These are phyloP conservation scores for Exserohilum rostratum DNA, from an alignment of 2,329 filamentous ascomycete species.

Conservation along the genomic window DNA sequence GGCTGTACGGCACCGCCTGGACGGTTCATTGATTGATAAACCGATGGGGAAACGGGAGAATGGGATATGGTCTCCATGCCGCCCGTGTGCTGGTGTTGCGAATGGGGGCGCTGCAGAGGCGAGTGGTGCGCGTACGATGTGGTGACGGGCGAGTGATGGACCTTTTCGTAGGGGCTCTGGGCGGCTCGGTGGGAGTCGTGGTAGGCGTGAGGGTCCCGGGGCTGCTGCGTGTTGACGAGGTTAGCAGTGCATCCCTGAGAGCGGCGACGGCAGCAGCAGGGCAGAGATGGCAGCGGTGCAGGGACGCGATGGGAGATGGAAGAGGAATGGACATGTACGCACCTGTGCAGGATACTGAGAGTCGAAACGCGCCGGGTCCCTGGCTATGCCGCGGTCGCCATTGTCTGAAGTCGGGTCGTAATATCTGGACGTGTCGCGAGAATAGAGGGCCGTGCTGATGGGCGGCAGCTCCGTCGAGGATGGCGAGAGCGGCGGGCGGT, in stretches of 20 bases:
- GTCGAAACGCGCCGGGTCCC: slow-evolving; percentile 42
- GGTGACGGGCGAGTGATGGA: slow-evolving; percentile 48
- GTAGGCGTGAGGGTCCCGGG: slow-evolving; percentile 45
- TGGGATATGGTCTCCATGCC: slow-evolving; percentile 46
- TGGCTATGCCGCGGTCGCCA: slow-evolving; percentile 43
- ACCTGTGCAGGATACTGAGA: slow-evolving; percentile 42
- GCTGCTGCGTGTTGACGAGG: slow-evolving; percentile 24
- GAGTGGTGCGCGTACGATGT: slow-evolving; percentile 42
- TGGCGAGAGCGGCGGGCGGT: slow-evolving; percentile 33
- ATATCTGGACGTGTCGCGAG: slow-evolving; percentile 53
- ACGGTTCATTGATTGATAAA: slow-evolving; percentile 41
- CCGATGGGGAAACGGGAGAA: slow-evolving; percentile 47
- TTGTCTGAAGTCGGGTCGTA: slow-evolving; percentile 58
- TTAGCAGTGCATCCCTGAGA: slow-evolving; percentile 28
- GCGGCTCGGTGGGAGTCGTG: slow-evolving; percentile 37
- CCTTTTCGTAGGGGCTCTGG: slow-evolving; percentile 45
- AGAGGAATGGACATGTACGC: slow-evolving; percentile 14
- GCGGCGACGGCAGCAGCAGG: background rate
- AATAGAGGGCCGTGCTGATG: slow-evolving; percentile 48
- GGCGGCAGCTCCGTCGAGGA: slow-evolving; percentile 49
- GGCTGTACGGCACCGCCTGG: slow-evolving; percentile 42
- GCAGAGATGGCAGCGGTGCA: background rate
- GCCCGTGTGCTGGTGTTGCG: slow-evolving; percentile 40
- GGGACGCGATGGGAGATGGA: slow-evolving; percentile 4
- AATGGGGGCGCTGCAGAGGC: slow-evolving; percentile 47